phyloP scores from a whole-genome alignment of 768 basidiomycete species.

The Hygrocybe coccinea region DNA sequence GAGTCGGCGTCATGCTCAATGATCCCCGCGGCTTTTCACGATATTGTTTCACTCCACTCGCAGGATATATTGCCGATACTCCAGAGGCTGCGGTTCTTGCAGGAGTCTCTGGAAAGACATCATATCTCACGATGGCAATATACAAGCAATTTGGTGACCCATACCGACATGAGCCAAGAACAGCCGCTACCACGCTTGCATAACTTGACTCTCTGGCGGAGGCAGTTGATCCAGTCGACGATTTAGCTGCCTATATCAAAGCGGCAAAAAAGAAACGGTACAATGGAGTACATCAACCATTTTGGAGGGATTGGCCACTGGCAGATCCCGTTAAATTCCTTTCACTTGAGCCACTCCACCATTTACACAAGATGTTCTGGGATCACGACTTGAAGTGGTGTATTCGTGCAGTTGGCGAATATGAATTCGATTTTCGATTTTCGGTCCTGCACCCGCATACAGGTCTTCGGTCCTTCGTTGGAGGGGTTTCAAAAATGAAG shows the following conservation, averaged over 20 bases:
- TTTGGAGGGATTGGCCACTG: conserved; percentile 24
- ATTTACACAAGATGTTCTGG: conserved; percentile 13
- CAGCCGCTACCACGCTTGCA: conserved; percentile 18
- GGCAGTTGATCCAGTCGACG: conserved; percentile 16
- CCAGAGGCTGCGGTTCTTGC: conserved; percentile 29
- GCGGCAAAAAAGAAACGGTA: conserved; percentile 1
- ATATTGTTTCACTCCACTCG: conserved; percentile 27
- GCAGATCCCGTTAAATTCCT: conserved; percentile 20
- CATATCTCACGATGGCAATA: conserved; percentile 27
- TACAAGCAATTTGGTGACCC: conserved; percentile 29
- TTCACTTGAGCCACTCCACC: conserved; percentile 26
- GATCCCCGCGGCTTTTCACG: conserved; percentile 22
- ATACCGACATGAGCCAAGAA: conserved; percentile 23
- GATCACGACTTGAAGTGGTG: conserved; percentile 13
- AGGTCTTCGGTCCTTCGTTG: conserved; percentile 23
- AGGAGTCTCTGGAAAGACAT: conserved; percentile 27
- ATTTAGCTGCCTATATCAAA: conserved; percentile 13
- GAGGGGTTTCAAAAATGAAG: conserved; percentile 23
- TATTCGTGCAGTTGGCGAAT: conserved; percentile 12
- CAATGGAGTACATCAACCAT: conserved; percentile 14
- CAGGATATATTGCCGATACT: conserved; percentile 31
- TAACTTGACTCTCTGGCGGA: conserved; percentile 13
- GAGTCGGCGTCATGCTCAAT: conserved; percentile 24
- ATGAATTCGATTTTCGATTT: conserved; percentile 25
- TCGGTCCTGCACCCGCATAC: conserved; percentile 23